Conservation (phyloP, 2,329 filamentous ascomycete genomes). For the Mycosphaerella sp. region DNA sequence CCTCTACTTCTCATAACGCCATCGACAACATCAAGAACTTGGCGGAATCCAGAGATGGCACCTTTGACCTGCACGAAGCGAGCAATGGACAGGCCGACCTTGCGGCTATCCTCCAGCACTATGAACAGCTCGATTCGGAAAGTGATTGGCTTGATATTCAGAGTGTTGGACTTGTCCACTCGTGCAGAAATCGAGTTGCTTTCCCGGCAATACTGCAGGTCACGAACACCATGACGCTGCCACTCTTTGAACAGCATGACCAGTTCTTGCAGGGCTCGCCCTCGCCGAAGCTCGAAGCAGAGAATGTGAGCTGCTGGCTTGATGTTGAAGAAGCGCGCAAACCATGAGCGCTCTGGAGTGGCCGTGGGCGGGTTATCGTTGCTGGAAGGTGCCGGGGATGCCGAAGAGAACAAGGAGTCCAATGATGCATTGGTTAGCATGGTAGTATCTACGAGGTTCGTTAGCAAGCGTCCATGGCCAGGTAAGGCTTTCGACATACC, state of each 20-base stretch:
- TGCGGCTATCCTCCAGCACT: slow-evolving; percentile 76
- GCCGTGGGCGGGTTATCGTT: slow-evolving; percentile 44
- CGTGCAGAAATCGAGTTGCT: slow-evolving; percentile 74
- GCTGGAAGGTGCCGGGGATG: slow-evolving; percentile 39
- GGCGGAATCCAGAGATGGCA: slow-evolving; percentile 83
- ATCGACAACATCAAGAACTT: slow-evolving; percentile 71
- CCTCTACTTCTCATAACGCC: slow-evolving; percentile 59
- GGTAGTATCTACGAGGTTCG: slow-evolving; percentile 21
- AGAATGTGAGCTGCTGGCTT: slow-evolving; percentile 73
- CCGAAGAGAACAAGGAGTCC: slow-evolving; percentile 30
- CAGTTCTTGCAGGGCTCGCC: slow-evolving; percentile 71
- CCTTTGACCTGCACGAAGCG: slow-evolving; percentile 86
- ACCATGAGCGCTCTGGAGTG: slow-evolving; percentile 63
- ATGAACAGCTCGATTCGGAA: slow-evolving; percentile 85
- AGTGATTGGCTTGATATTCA: slow-evolving; percentile 78
- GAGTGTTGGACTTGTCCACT: slow-evolving; percentile 68
- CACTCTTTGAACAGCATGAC: slow-evolving; percentile 70
- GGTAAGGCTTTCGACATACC: slow-evolving; percentile 14
- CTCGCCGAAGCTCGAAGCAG: slow-evolving; percentile 67
- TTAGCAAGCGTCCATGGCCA: background rate
- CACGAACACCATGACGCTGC: slow-evolving; percentile 67
- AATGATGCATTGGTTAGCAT: slow-evolving; percentile 24
- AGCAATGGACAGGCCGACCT: slow-evolving; percentile 69
- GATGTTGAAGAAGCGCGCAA: slow-evolving; percentile 80
- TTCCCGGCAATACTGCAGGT: slow-evolving; percentile 71